A percentile compares a stretch with the other conserved stretches of the same genome.
phyloP scores from a whole-genome alignment of 805 yeast species.

The Schwanniomyces polymorphus region DNA sequence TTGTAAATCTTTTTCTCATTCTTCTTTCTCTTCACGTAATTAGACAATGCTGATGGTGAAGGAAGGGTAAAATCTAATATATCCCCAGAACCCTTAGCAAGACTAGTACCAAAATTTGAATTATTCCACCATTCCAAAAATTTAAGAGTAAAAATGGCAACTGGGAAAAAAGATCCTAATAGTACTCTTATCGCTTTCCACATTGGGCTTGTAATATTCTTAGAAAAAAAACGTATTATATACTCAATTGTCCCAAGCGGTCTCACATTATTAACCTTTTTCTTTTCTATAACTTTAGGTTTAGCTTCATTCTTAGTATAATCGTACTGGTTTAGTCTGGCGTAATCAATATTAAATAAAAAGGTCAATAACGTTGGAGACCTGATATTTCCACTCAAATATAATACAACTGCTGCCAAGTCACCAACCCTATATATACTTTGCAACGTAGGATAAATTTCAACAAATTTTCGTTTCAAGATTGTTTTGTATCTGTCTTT shows the following conservation, averaged over 20 bases:
- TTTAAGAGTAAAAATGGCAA: conserved; percentile 77
- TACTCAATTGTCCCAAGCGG: conserved; percentile 44
- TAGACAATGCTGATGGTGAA: conserved; percentile 36
- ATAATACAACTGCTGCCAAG: conserved; percentile 59
- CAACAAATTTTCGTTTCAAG: conserved; percentile 45
- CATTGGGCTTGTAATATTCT: conserved; percentile 23
- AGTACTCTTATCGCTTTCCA: conserved; percentile 30
- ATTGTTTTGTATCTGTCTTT: conserved; percentile 27
- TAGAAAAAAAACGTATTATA: conserved; percentile 21
- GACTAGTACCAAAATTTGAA: conserved; percentile 64
- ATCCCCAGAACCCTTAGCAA: conserved; percentile 49
- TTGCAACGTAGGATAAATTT: conserved; percentile 60
- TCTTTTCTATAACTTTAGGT: conserved; percentile 6
- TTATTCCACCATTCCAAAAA: conserved; percentile 93
- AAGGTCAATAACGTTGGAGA: conserved; percentile 64
- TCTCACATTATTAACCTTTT: conserved; percentile 25
- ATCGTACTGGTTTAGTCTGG: conserved; percentile 58
- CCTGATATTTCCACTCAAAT: conserved; percentile 63
- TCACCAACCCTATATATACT: conserved; percentile 48
- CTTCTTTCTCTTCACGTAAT: conserved; percentile 10
- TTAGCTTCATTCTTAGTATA: conserved; percentile 36
- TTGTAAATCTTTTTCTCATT: conserved; percentile 21
- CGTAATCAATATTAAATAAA: conserved; percentile 60
- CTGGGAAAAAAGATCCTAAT: conserved; percentile 64
- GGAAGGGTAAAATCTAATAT: conserved; percentile 50